phyloP scores from a whole-genome alignment of 345 rosid genomes.

The Carallia brachiata region DNA sequence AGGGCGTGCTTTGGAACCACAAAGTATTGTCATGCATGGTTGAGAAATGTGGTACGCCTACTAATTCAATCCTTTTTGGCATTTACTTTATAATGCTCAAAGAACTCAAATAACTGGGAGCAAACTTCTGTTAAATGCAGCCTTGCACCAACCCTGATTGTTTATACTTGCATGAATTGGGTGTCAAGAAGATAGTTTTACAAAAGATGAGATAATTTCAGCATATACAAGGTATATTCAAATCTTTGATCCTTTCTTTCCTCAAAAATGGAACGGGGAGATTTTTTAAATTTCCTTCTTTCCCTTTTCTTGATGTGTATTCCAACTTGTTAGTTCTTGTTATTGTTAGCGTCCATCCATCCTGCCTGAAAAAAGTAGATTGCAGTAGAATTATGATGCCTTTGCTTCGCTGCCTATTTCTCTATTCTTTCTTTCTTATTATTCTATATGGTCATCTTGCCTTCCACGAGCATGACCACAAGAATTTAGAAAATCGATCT shows the following conservation, averaged over 20 bases:
- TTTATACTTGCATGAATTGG: conserved; percentile 92
- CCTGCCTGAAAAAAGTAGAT: no score
- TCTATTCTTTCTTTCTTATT: not conserved
- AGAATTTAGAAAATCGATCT: no score
- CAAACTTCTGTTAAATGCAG: conserved; percentile 40
- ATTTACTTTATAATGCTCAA: not conserved
- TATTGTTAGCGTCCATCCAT: no score
- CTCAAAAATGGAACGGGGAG: no score
- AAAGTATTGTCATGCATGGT: conserved; percentile 97
- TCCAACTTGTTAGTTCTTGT: no score
- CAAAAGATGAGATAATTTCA: conserved; percentile 88
- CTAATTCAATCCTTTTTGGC: not conserved
- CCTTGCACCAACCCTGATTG: conserved; percentile 95
- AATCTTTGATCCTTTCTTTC: not conserved
- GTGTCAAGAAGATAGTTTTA: conserved; percentile 89
- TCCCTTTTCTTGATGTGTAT: no score
- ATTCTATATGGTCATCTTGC: not conserved
- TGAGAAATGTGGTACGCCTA: conserved; percentile 72
- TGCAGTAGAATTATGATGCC: no score
- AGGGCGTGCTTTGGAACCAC: conserved; percentile 98
- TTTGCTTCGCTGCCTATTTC: not conserved
- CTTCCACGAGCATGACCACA: not conserved
- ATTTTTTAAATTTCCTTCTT: no score
- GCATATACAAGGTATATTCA: conserved; percentile 68
- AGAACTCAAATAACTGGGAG: not conserved